Base-by-base conservation (phyloP, 2,329 filamentous ascomycete species). In the Emergomyces orientalis region DNA sequence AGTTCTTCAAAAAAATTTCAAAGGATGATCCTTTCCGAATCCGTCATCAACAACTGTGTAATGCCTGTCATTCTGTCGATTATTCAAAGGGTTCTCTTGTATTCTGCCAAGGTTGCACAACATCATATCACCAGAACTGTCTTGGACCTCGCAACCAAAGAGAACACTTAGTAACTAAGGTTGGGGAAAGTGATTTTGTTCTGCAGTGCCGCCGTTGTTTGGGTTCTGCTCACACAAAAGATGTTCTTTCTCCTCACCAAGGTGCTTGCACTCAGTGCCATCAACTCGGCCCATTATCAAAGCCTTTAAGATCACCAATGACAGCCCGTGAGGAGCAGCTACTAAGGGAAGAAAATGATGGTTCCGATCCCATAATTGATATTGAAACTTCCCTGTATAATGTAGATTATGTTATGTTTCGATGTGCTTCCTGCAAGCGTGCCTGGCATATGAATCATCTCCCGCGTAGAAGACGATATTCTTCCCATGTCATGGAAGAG, bases 201-300 rank as follows among this genome's bases (percentile, higher is more conserved):
- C 78, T 99, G 47, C 94, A 99, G 72, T 99, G 94, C 76, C 88
- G 86, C 67, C 88, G 87, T 63, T 99, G 94, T 72, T 82, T 97
- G 65, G 87, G 87, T 3, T 71, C 82, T 25, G 82, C 86, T 55
- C 78, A 80, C 65, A 86, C 86, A 71, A 92, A 89, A 69, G 90
- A 97, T 66, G 66, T 70, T 0, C 81, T 79, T 22, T 86, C 87
- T 0, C 92, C 94, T 0, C 82, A 86, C 64, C 82, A 91, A 55
- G 85, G 87, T 63, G 79, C 79, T 55, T 99, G 95, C 70, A 84
- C 88, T 65, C 78, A 76, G 7, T 99, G 94, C 71, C 82, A 81
- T 61, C 71, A 80, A 39, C 71, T 78, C n/a, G 90, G 90, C 0
- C 72, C 73, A 0, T 83, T 91, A n/a, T 96, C 91, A 67, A 77